These are phyloP conservation scores for Tuber microsphaerosporum DNA, from an alignment of 495 filamentous ascomycete species.

Conservation along the genomic window DNA sequence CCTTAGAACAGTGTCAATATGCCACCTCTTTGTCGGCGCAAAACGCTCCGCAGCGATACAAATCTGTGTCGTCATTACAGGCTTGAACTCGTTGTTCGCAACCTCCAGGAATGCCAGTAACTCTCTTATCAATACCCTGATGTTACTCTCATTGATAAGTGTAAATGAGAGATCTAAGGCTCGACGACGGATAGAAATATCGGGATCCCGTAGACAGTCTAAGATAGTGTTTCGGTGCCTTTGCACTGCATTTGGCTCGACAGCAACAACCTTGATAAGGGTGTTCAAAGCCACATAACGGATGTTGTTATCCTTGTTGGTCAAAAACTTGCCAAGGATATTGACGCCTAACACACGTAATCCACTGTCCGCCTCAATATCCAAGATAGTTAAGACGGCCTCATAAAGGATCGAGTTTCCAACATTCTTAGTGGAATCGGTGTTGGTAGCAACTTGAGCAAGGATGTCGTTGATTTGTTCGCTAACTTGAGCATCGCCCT, in stretches of 20 bases:
- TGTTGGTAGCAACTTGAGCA: constrained; percentile 96
- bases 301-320: constrained; percentile 98
- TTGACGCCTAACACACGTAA: constrained; percentile 91
- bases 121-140: constrained; percentile 85
- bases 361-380: constrained; percentile 95
- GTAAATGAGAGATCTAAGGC: constrained; percentile 96
- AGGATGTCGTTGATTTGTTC: constrained; percentile 98
- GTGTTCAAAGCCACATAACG: constrained; percentile 97
- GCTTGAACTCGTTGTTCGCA: constrained; percentile 97
- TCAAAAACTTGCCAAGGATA: constrained; percentile 93
- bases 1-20: constrained; percentile 93
- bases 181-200: constrained; percentile 92
- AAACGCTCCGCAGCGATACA: constrained; percentile 93
- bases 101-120: constrained; percentile 91
- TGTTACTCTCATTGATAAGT: constrained; percentile 91
- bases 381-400: constrained; percentile 91
- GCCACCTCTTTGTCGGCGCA: constrained; percentile 95
- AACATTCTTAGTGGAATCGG: constrained; percentile 95
- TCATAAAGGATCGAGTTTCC: constrained; percentile 98
- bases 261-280: constrained; percentile 93
- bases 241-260: constrained; percentile 96
- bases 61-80: constrained; percentile 93
- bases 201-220: constrained; percentile 93
- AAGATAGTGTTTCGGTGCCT: constrained; percentile 94
- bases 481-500: constrained; percentile 80